Conservation (phyloP, 306 rosid genomes). For the Inga laurina region DNA sequence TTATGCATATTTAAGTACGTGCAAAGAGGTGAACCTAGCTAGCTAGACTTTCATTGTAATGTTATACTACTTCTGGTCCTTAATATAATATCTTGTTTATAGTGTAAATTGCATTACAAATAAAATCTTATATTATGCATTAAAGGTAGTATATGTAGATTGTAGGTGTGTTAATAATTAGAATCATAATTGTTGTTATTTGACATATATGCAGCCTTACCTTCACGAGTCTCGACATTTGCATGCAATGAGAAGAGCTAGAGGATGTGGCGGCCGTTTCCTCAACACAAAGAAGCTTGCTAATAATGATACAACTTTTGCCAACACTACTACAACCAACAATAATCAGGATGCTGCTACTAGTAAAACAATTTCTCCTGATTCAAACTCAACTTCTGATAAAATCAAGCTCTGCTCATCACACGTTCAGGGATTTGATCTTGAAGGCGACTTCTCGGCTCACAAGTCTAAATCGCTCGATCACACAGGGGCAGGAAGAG, state of each 20-base stretch:
- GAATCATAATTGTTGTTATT: neutral
- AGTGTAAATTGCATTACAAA: no score
- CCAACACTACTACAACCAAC: neutral
- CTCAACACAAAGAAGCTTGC: constrained; percentile 36
- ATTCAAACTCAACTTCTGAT: neutral
- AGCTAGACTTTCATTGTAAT: neutral
- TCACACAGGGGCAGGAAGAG: neutral
- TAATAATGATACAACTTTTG: neutral
- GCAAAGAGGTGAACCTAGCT: neutral
- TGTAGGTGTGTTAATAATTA: neutral
- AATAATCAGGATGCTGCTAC: neutral
- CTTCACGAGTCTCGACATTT: constrained; percentile 57
- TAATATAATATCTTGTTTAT: no score
- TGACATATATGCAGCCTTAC: constrained; percentile 41
- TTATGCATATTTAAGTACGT: neutral
- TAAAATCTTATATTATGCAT: no score
- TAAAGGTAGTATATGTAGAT: neutral
- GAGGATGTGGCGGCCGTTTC: constrained; percentile 55
- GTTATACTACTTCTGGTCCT: neutral
- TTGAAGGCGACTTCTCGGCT: neutral
- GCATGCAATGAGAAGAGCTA: constrained; percentile 57
- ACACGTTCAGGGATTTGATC: constrained; percentile 2
- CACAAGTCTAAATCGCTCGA: neutral
- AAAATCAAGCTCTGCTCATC: neutral
- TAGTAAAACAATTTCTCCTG: neutral